Evolutionary conservation across 1,139 yeast genomes (phyloP).

Genomic region (Yamadazyma diospyri): DNA sequence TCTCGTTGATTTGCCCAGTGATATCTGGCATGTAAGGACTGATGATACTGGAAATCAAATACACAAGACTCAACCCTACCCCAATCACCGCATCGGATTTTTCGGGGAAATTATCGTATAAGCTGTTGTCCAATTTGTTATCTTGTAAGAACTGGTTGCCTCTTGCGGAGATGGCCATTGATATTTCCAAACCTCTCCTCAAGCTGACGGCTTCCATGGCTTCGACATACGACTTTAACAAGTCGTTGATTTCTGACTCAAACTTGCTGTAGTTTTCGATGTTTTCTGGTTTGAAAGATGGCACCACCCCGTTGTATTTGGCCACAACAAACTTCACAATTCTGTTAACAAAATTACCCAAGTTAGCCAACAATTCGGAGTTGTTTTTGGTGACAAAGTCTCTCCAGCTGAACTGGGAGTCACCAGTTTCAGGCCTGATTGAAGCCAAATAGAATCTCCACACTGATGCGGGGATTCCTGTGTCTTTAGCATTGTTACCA

Average conservation of each 20-base stretch:
- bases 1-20: constrained; percentile 62
- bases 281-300: constrained; percentile 48
- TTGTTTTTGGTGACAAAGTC: constrained; percentile 94
- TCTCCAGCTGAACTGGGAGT: constrained; percentile 95
- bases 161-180: constrained; percentile 87
- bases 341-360: constrained; percentile 96
- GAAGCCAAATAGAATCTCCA: constrained; percentile 96
- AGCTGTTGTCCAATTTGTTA: constrained; percentile 85
- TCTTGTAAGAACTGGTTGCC: constrained; percentile 96
- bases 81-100: constrained; percentile 91
- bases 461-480: constrained; percentile 86
- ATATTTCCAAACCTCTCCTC: constrained; percentile 85
- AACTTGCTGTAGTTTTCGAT: constrained; percentile 51
- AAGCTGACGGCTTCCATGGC: constrained; percentile 78
- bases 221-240: constrained; percentile 58
- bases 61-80: constrained; percentile 84
- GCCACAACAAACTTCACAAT: constrained; percentile 85
- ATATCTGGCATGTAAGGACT: constrained; percentile 92
- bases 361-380: constrained; percentile 87
- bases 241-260: constrained; percentile 55
- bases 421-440: constrained; percentile 92
- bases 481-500: constrained; percentile 94
- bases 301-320: constrained; percentile 88
- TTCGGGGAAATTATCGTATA: constrained; percentile 71
- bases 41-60: constrained; percentile 74